Evolutionary conservation across 2,329 filamentous ascomycete species (phyloP), one percentile per base, ranked within the genome.

Genomic region (Sordariomycetes sp.): DNA sequence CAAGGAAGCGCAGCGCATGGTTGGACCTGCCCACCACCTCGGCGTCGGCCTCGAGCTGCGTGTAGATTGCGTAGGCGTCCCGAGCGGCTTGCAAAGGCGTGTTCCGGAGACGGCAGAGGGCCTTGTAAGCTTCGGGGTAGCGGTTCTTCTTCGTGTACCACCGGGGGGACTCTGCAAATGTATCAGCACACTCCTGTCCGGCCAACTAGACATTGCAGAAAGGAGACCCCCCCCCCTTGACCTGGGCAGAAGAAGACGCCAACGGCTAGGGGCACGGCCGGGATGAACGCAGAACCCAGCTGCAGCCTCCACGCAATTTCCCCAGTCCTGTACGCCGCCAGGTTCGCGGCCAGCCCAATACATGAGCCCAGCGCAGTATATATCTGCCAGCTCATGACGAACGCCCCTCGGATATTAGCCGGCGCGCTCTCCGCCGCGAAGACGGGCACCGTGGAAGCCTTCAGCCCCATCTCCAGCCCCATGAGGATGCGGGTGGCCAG

Each of bases 331-430:
- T 59, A 62, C 7, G 60, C 55, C 6, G 75, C 79, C 55, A 85
- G 70, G 63, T 84, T 85, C 59, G 80, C 80, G 56, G 72, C 75
- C 59, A 76, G 80, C 12, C 82, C 86, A 20, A 73, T 62, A 53
- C 72, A 65, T 61, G 76, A 76, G 53, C 74, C 72, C 59, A 84
- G 80, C 0, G 78, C 77, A 2, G 78, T 62, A 34, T 54, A 66
- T 55, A 77, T 87, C 88, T 92, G 60, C 84, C 85, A 62, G 1
- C 65, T 69, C 87, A 92, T 92, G 60, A 91, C 87, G 2, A 94
- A 73, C 17, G 85, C 87, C 62, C 87, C 86, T 64, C 86, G 78
- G 56, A 90, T 84, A 3, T 74, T 68, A 1, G 86, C 82, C 0
- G 87, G 86, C 0, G 83, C 77, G 54, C 82, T 87, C 66, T 90